phyloP scores from a whole-genome alignment of 2,329 filamentous ascomycete genomes.

The Fusarium austroafricanum region DNA sequence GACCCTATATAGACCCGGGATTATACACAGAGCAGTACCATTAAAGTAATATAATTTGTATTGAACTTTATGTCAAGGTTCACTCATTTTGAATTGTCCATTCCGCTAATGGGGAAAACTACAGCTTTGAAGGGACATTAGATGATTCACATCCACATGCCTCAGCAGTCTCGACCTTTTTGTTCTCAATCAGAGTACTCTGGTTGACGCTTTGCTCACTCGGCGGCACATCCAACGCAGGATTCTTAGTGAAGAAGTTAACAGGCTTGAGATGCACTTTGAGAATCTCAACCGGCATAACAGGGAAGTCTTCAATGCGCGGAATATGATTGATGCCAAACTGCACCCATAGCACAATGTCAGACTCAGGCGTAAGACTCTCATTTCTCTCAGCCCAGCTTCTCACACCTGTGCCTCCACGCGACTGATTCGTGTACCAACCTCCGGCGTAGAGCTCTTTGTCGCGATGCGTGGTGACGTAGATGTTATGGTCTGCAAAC shows the following conservation, averaged over 20 bases:
- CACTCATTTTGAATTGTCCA: no score
- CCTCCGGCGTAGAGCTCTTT: slow-evolving; percentile 63
- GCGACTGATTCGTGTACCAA: slow-evolving; percentile 64
- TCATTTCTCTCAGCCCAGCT: slow-evolving; percentile 53
- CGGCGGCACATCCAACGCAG: slow-evolving; percentile 58
- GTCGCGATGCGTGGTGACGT: slow-evolving; percentile 63
- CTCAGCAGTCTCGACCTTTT: neutral
- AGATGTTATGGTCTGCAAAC: slow-evolving; percentile 61
- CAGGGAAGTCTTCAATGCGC: slow-evolving; percentile 62
- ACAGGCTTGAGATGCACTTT: slow-evolving; percentile 50
- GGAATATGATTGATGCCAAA: slow-evolving; percentile 64
- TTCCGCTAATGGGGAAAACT: neutral
- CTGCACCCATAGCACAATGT: slow-evolving; percentile 68
- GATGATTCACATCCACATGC: slow-evolving; percentile 16
- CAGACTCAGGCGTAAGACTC: slow-evolving; percentile 73
- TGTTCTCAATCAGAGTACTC: slow-evolving; percentile 26
- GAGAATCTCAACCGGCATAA: slow-evolving; percentile 52
- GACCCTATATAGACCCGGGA: neutral
- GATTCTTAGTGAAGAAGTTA: slow-evolving; percentile 62
- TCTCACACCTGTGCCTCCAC: slow-evolving; percentile 46
- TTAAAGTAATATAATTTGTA: slow-evolving; percentile 6
- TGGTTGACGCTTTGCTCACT: slow-evolving; percentile 36
- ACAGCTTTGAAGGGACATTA: slow-evolving; percentile 16
- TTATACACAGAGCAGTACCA: neutral
- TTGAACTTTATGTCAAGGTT: neutral